Evolutionary conservation across 768 basidiomycete species (phyloP), one percentile per base, ranked within the genome.

Genomic region (Panaeolus cyanescens): DNA sequence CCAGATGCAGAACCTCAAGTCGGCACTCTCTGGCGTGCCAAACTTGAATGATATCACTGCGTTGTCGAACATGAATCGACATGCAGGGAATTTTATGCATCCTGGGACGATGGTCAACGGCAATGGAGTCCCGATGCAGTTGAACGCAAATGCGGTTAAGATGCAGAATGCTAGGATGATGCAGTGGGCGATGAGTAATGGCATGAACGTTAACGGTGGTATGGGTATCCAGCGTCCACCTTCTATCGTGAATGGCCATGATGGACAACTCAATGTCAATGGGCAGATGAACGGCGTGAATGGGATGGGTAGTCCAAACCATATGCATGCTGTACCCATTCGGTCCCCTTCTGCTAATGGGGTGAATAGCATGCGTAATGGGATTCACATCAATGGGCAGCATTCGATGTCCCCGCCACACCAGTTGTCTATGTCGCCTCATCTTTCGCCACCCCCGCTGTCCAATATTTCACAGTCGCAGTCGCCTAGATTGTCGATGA

Each of bases 291-390:
- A 65, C 34, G 62, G 66, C 12, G 10, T 50, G 13, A 33, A 62
- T 40, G 39, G 22, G 4, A 50, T 50, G 45, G 45, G 45, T 3
- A 50, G 74, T 63, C 81, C 80, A 15, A 74, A 64, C 53, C 63
- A 71, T 33, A 65, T 69, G 17, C 77, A 81, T 61, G 66, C 76
- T 17, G 67, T 73, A 7, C 77, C 75, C 33, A 72, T 75, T 22
- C 79, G 86, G 28, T 80, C 81, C 9, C 83, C 86, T 2, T 88
- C 87, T 0, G 80, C 83, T 20, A 86, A 85, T 65, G 86, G 87
- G 5, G 12, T 50, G 3, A 50, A n/a, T 82, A 85, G 74, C 8
- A 13, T 50, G 45, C 22, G 45, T 28, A 71, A 68, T 58, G 70
- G 71, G 20, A 63, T 75, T 31, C 69, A 71, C 19, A 66, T 77